Evolutionary conservation across 1,284 basidiomycete genomes (phyloP), one percentile per base, ranked within the genome.

Genomic region (Austropuccinia psidii): DNA sequence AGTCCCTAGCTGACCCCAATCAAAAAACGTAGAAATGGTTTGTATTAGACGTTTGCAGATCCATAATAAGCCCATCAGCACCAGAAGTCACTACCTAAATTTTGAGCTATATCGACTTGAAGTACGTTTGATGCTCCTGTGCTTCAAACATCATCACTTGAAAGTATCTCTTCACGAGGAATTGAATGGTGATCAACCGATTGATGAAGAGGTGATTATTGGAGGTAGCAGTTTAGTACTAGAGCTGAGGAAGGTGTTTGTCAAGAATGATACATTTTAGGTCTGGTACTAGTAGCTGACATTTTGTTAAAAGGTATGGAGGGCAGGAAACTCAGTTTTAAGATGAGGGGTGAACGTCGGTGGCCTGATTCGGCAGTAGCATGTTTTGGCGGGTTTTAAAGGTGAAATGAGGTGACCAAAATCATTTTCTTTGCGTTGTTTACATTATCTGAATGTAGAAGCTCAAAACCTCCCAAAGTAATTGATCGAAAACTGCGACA

Each of bases 41-140:
- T 96, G 93, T 77, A 97, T 95, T 65, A 97, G 85, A 81, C 96
- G 94, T 81, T 98, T 98, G 66, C 93, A 91, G 9, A 97, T 84
- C 52, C 94, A 86, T 82, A 95, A 94, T 86, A 61, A 93, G 82
- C n/a, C 88, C 88, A 81, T 91, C 90, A 0, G 90, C 90, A 77
- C 90, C 89, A 77, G 90, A 88, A 0, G 89, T 89, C 33, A 91
- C 83, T 89, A 61, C 85, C 86, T 80, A 90, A 91, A 58, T 47
- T 61, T 39, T 72, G 37, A 17, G 68, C 60, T 37, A 72, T 70
- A 50, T 65, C 67, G 43, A 39, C 49, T 29, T 66, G 67, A 2
- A 64, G 37, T 8, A 21, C 17, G 50, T 73, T 65, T n/a, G 73
- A 43, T 17, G 61, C 68, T 31, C 64, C 58, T 58, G 68, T 73